Evolutionary conservation across 2,329 filamentous ascomycete species (phyloP), one percentile per base, ranked within the genome.

Genomic region (Colletotrichum melonis): DNA sequence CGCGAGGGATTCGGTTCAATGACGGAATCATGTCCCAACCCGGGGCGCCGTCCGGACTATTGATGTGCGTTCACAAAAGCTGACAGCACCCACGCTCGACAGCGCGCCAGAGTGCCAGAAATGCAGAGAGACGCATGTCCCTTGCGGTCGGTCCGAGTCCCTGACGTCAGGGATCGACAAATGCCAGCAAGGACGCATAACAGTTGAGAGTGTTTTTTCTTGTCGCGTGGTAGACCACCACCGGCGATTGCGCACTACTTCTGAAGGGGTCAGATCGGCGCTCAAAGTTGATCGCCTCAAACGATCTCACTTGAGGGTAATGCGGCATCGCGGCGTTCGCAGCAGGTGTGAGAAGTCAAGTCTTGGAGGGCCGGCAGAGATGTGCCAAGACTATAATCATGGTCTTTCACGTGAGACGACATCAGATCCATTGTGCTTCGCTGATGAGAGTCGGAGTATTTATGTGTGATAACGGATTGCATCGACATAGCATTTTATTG

Each of bases 161-260:
- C 32, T 69, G 69, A 72, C 69, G 69, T 69, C 69, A 72, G 22
- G 19, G 16, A 22, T 69, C 65, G 58, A 35, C 28, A n/a, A 16
- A 49, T 30, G 30, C 14, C 38, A n/a, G n/a, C 22, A 22, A 59
- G 22, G 42, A 22, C 19, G 42, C 42, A n/a, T 11, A 22, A 22
- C 4, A 49, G n/a, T 9, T 22, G 42, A 49, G 19, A 49, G 19
- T 49, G 19, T 49, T 49, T 49, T n/a, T 49, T 11, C 38, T 42
- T 49, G 42, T 55, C 49, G 49, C 30, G n/a, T 28, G 49, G 30
- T 22, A 19, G 11, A 42, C 32, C 57, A 28, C 58, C 35, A 46
- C 35, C 8, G 35, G 28, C 58, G 14, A 42, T 12, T 28, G 58
- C 58, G 57, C 57, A 38, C 57, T 24, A 38, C 24, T 38, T 12